Conservation (phyloP, 73 alveolate species). For the Tetrahymena thermophila region DNA sequence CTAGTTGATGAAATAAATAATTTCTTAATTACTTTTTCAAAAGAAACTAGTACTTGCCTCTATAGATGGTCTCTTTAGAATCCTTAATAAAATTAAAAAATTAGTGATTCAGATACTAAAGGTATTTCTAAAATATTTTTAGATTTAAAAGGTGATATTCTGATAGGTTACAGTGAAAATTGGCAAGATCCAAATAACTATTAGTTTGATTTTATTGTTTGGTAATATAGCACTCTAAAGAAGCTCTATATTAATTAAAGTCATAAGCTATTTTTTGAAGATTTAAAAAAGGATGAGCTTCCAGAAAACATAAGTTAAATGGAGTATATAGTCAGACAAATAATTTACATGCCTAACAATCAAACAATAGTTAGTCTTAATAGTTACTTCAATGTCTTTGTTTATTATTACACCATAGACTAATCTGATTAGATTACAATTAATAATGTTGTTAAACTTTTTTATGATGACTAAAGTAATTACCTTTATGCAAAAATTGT, state of each 20-base stretch:
- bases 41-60: not conserved
- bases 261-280: not conserved
- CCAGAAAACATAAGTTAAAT: not conserved
- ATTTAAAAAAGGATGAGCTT: not conserved
- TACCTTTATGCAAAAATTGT: not conserved
- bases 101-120: not conserved
- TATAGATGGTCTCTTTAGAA: not conserved
- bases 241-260: not conserved
- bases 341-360: not conserved
- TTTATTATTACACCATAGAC: not conserved
- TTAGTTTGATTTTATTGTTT: not conserved
- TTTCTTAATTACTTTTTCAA: not conserved
- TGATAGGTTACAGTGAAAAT: not conserved
- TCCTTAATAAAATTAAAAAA: not conserved
- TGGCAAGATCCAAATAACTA: not conserved
- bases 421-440: not conserved
- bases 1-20: not conserved
- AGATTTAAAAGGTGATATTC: not conserved
- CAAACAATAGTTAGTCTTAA: not conserved
- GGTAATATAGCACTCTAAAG: not conserved
- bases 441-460: not conserved
- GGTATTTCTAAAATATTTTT: not conserved
- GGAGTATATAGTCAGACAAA: not conserved
- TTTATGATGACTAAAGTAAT: not conserved
- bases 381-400: not conserved